These are phyloP conservation scores for Hemisphaericaspora xylofermentans DNA, from an alignment of 1,139 yeast species.

Conservation along the genomic window DNA sequence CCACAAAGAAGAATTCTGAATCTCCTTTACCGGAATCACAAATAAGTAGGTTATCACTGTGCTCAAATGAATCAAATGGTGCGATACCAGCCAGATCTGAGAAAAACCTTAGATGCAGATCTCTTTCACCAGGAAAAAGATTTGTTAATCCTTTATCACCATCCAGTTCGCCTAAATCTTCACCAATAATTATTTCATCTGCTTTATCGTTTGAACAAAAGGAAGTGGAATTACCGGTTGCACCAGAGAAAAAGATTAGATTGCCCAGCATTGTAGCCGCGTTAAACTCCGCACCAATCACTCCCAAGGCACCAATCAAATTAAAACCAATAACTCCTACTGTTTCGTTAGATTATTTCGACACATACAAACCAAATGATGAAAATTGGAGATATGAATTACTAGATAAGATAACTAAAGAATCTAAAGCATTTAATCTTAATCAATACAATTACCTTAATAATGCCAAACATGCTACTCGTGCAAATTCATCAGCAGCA, in stretches of 20 bases:
- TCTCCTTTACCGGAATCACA: not conserved
- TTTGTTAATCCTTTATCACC: slow-evolving; percentile 31
- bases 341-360: slow-evolving; percentile 47
- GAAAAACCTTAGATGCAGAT: slow-evolving; percentile 25
- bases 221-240: not conserved
- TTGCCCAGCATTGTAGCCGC: slow-evolving; percentile 46
- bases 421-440: slow-evolving; percentile 30
- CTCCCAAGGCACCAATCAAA: slow-evolving; percentile 26
- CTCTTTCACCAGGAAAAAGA: slow-evolving; percentile 34
- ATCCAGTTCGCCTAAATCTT: slow-evolving; percentile 29
- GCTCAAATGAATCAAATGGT: not conserved
- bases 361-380: slow-evolving; percentile 49
- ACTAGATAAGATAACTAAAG: slow-evolving; percentile 37
- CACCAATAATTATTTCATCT: slow-evolving; percentile 18
- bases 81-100: not conserved
- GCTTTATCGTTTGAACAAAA: not conserved
- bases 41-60: not conserved
- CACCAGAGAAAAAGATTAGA: slow-evolving; percentile 8
- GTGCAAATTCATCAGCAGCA: slow-evolving; percentile 5
- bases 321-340: slow-evolving; percentile 41
- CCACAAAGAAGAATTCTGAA: slow-evolving; percentile 1
- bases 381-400: slow-evolving; percentile 49
- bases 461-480: slow-evolving; percentile 18
- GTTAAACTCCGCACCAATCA: slow-evolving; percentile 29
- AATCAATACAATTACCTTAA: slow-evolving; percentile 32